Percentiles rank a stretch among this genome's conserved stretches.
phyloP scores from a whole-genome alignment of 202 grass and related monocot genomes.

The Panicum hallii region DNA sequence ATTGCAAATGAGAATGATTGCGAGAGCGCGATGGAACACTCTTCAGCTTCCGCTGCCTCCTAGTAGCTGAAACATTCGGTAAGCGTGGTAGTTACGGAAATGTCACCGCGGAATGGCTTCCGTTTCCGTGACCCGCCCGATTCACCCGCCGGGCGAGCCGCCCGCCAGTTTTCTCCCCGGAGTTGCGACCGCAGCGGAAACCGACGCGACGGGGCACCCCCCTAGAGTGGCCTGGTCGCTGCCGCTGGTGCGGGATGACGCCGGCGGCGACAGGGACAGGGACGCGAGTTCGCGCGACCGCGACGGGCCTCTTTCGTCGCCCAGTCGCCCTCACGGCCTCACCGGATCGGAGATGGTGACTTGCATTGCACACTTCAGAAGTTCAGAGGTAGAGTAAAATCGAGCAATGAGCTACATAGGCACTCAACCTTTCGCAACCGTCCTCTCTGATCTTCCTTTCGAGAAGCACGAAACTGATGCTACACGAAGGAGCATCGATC shows the following conservation, averaged over 20 bases:
- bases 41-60: background rate
- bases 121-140: background rate
- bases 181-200: conserved; percentile 34
- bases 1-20: background rate
- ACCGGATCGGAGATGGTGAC: background rate
- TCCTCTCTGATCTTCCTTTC: background rate
- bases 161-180: background rate
- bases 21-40: background rate
- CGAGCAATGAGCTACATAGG: background rate
- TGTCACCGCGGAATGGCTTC: background rate
- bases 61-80: background rate
- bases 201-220: background rate
- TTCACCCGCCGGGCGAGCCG: background rate
- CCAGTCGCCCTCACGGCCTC: background rate
- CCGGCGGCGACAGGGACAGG: background rate
- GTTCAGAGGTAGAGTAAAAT: background rate
- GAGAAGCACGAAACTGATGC: background rate
- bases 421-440: background rate
- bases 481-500: background rate
- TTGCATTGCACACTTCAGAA: background rate
- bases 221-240: background rate
- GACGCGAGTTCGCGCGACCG: conserved; percentile 24
- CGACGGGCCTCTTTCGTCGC: background rate
- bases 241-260: background rate
- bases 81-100: background rate